Conservation (phyloP, 2,329 filamentous ascomycete genomes). For the Pseudogymnoascus sp. region DNA sequence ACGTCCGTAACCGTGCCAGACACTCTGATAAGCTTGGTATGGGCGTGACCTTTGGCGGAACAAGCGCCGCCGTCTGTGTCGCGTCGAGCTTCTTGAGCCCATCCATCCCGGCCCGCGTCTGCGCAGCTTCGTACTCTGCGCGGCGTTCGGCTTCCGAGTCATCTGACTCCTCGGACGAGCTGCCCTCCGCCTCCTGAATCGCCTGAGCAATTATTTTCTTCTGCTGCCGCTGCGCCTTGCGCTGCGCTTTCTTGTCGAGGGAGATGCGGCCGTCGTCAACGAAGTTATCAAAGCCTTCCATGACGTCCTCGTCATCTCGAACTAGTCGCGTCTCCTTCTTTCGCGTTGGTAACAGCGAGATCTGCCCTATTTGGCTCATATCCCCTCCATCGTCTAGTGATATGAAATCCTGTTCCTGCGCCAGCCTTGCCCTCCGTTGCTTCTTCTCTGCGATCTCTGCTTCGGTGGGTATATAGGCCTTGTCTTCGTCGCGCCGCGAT, state of each 20-base stretch:
- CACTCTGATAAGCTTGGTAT: constrained; percentile 66
- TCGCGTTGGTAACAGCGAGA: constrained; percentile 40
- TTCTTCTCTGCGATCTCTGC: constrained; percentile 88
- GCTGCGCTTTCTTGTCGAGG: constrained; percentile 70
- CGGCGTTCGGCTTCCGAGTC: constrained; percentile 64
- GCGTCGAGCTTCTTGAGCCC: constrained; percentile 45
- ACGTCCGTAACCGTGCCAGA: constrained; percentile 53
- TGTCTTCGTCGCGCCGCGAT: constrained; percentile 13
- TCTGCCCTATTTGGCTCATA: constrained; percentile 10
- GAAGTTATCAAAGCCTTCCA: constrained; percentile 88
- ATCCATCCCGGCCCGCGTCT: constrained; percentile 82
- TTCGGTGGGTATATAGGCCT: constrained; percentile 62
- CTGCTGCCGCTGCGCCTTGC: constrained; percentile 56
- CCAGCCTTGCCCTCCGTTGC: constrained; percentile 73
- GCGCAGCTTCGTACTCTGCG: constrained; percentile 78
- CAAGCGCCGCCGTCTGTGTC: constrained; percentile 41
- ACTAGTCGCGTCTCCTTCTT: constrained; percentile 68
- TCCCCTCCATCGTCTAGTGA: constrained; percentile 54
- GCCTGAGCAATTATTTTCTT: constrained; percentile 74
- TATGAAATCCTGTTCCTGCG: constrained; percentile 62
- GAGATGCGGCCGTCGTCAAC: constrained; percentile 77
- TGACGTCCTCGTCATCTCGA: constrained; percentile 82
- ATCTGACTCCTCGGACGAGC: constrained; percentile 53
- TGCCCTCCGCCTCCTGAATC: constrained; percentile 70
- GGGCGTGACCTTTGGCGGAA: constrained; percentile 67